These are phyloP conservation scores for Plectosphaerella cucumerina DNA, from an alignment of 2,329 filamentous ascomycete species.

Conservation along the genomic window DNA sequence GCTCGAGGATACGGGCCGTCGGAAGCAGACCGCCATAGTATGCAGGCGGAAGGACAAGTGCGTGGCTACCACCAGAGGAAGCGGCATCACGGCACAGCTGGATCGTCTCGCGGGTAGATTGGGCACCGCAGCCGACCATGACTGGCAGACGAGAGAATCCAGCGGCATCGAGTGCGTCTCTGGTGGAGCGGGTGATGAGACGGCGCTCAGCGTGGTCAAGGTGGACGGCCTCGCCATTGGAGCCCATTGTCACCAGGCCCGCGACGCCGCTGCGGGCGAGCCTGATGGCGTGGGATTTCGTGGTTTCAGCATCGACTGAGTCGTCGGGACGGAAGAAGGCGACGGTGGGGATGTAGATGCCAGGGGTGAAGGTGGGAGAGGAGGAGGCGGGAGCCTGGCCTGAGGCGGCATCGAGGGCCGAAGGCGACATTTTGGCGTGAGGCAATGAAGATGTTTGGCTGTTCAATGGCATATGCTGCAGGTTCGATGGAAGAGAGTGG, in stretches of 20 bases:
- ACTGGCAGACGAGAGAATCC: constrained; percentile 64
- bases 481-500: no score
- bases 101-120: constrained; percentile 72
- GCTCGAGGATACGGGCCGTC: constrained; percentile 57
- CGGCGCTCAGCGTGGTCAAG: constrained; percentile 67
- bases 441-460: no score
- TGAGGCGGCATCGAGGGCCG: background rate
- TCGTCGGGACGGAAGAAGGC: constrained; percentile 68
- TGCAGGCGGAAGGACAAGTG: constrained; percentile 69
- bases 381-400: no score
- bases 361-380: constrained; percentile 37
- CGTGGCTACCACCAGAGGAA: constrained; percentile 68
- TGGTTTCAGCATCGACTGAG: constrained; percentile 60
- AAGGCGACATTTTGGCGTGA: background rate
- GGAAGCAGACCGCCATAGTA: constrained; percentile 70
- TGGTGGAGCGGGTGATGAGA: constrained; percentile 64
- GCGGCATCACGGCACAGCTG: constrained; percentile 65
- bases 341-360: constrained; percentile 70
- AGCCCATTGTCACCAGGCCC: constrained; percentile 73
- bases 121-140: constrained; percentile 71
- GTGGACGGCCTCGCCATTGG: constrained; percentile 80
- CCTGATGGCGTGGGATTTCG: constrained; percentile 58
- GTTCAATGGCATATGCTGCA: no score
- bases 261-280: constrained; percentile 71
- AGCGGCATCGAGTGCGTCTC: constrained; percentile 62